Evolutionary conservation across 495 filamentous ascomycete species (phyloP).

Genomic region (Acidomyces sp.): DNA sequence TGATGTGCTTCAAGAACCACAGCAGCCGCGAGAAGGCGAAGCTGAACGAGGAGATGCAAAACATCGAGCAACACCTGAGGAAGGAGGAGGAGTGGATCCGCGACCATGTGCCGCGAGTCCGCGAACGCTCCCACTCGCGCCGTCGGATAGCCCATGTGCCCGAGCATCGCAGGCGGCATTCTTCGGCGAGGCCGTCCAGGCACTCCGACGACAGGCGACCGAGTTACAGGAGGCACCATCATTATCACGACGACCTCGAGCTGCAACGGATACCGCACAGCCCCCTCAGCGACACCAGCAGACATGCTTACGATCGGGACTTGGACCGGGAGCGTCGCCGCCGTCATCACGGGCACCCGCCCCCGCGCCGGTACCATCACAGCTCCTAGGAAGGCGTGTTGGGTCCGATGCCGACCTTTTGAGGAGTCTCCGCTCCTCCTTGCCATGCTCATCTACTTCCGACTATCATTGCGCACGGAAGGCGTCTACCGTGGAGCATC

Average conservation of each 20-base stretch:
- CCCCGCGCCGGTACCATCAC: conserved; percentile 20
- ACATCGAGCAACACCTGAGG: conserved; percentile 3
- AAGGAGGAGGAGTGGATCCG: conserved; percentile 5
- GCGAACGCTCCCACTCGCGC: conserved; percentile 13
- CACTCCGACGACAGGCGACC: background rate
- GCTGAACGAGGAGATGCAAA: conserved; percentile 3
- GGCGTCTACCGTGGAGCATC: background rate
- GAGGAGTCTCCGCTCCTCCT: background rate
- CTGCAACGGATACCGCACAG: background rate
- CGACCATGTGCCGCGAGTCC: conserved; percentile 2
- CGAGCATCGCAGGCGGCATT: conserved; percentile 10
- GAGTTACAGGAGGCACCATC: background rate
- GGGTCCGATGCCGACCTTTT: conserved; percentile 19
- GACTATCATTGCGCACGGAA: conserved; percentile 6
- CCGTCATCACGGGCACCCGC: conserved; percentile 16
- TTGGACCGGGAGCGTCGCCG: conserved; percentile 14
- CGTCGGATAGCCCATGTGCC: conserved; percentile 9
- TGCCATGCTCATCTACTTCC: background rate
- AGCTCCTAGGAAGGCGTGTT: conserved; percentile 20
- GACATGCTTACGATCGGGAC: conserved; percentile 6
- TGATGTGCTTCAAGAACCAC: conserved; percentile 20
- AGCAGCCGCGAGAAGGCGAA: conserved; percentile 18
- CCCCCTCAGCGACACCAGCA: background rate
- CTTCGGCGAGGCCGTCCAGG: conserved; percentile 2
- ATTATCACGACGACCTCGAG: conserved; percentile 11